Conservation (phyloP, 2,329 filamentous ascomycete species). For the Botrytis medusae region DNA sequence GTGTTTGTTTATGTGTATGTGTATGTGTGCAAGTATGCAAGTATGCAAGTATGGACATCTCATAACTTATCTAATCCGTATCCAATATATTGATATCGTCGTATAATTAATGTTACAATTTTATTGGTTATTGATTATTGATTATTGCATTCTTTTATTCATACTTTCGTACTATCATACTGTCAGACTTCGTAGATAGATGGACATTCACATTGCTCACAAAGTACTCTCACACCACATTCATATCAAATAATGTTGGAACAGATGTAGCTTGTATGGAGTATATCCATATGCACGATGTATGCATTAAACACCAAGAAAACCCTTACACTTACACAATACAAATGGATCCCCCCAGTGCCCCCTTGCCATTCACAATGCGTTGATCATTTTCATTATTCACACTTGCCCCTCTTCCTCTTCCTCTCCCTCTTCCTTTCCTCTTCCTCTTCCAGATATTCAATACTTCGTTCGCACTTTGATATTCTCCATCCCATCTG, state of each 20-base stretch:
- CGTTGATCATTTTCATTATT: neutral
- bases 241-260: neutral
- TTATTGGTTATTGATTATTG: neutral
- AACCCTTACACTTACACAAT: neutral
- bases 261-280: neutral
- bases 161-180: neutral
- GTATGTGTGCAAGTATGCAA: too few relatives aligned
- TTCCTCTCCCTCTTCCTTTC: too few relatives aligned
- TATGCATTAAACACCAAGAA: neutral
- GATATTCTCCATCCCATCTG: neutral
- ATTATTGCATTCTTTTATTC: constrained; percentile 12
- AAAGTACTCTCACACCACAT: neutral
- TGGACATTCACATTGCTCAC: neutral
- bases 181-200: neutral
- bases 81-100: neutral
- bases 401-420: neutral
- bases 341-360: neutral
- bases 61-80: neutral
- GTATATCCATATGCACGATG: too few relatives aligned
- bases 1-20: too few relatives aligned
- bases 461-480: neutral
- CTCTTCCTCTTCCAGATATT: neutral
- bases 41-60: too few relatives aligned
- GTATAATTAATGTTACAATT: neutral
- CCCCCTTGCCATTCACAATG: neutral